phyloP scores from a whole-genome alignment of 2,329 filamentous ascomycete species.

The Fusarium papillatum region DNA sequence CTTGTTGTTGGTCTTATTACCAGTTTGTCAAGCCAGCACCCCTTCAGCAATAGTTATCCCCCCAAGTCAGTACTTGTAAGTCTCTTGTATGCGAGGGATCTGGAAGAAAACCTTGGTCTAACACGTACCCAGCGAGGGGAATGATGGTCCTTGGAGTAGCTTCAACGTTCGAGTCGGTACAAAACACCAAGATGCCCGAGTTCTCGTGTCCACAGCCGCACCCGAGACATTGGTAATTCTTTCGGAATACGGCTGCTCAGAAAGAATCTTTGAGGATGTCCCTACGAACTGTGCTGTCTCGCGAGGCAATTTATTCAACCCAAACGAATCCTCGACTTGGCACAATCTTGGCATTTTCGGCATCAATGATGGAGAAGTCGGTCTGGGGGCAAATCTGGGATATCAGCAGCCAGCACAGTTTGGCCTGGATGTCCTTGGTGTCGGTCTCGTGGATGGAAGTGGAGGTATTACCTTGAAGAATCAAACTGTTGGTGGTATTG shows the following conservation, averaged over 20 bases:
- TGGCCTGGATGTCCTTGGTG: not conserved
- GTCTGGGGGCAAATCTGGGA: not conserved
- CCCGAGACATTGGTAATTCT: not conserved
- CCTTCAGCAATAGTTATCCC: not conserved
- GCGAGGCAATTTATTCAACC: not conserved
- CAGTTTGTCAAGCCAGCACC: not conserved
- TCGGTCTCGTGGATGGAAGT: not conserved
- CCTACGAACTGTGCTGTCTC: not conserved
- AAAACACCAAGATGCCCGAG: not conserved
- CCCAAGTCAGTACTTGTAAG: not conserved
- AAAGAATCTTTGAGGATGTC: not conserved
- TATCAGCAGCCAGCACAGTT: not conserved
- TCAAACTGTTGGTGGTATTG: not conserved
- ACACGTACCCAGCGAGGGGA: not conserved
- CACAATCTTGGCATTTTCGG: not conserved
- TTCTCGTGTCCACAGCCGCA: not conserved
- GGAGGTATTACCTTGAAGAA: not conserved
- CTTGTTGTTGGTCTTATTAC: not conserved
- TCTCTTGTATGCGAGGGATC: not conserved
- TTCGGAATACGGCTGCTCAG: not conserved
- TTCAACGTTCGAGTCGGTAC: not conserved
- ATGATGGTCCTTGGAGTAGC: not conserved
- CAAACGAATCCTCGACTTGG: not conserved
- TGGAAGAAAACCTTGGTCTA: not conserved
- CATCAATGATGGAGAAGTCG: not conserved